Base-by-base conservation (phyloP, 345 rosid genomes). In the Salix koriyanagi region DNA sequence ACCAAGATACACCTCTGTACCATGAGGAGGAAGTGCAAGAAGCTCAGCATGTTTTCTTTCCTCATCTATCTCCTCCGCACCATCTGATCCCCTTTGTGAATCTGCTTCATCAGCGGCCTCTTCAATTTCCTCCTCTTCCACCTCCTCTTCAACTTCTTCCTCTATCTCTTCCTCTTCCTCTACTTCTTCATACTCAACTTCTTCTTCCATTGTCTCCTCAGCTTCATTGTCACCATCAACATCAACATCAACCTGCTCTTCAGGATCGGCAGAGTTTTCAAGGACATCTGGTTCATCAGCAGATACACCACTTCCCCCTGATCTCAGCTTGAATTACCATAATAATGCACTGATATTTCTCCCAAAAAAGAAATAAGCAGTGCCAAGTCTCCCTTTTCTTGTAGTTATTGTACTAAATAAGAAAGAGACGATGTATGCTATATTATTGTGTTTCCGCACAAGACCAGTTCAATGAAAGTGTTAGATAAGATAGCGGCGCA, bases 21-120 rank as follows among this genome's bases (percentile, higher is more conserved):
- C 84, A 34, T 81, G 84, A 74, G 84, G 78, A 56, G 84, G 84
- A n/a, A 81, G 81, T 32, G 84, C 61, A 70, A 81, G 81, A 62
- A 76, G 83, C 68, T 76, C 83, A 32, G 72, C 81, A 75, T 77
- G 76, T 65, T 54, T 76, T 61, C 50, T 77, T 30, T 36, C 44
- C 42, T 81, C 81, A 37, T 68, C 80, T 52, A 73, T 71, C 64
- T 50, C 73, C 62, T 72, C 76, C 26, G 68, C 73, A 54, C 25
- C 67, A 66, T 72, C 80, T 2, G 54, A 67, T 23, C 28, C 67
- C 32, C 39, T 81, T 21, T 68, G 71, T n/a, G 30, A 48, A 71
- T 34, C 75, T 19, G 67, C 30, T 14, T 72, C 83, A 67, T 67
- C 25, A 65, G 68, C 74, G 54, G 56, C 78, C 67, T 84, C 89